phyloP scores from a whole-genome alignment of 2,329 filamentous ascomycete genomes.

The Chaetomium olivaceum region DNA sequence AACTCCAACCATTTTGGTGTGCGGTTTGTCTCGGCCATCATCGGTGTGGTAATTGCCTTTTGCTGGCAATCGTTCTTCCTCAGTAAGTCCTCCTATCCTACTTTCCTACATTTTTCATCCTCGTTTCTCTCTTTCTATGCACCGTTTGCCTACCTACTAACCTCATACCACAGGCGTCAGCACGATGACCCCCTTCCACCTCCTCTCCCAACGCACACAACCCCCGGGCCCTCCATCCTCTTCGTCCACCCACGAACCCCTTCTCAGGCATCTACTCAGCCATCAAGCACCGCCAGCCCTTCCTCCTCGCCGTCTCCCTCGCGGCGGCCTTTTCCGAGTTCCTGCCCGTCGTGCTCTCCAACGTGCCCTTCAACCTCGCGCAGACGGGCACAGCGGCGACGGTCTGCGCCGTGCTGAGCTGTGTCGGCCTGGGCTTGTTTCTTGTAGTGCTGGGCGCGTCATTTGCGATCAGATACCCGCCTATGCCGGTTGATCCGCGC shows the following conservation, averaged over 20 bases:
- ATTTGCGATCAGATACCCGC: conserved; percentile 46
- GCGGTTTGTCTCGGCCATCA: conserved; percentile 44
- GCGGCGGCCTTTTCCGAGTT: conserved; percentile 51
- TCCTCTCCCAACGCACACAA: conserved; percentile 42
- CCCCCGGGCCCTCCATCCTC: conserved; percentile 43
- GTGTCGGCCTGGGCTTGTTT: conserved; percentile 46
- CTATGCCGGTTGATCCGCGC: conserved; percentile 50
- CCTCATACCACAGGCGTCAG: conserved; percentile 45
- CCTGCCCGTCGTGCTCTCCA: conserved; percentile 52
- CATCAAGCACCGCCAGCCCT: conserved; percentile 41
- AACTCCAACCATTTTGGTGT: conserved; percentile 46
- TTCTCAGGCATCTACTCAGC: conserved; percentile 47
- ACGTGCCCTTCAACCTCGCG: conserved; percentile 49
- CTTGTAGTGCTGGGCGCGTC: conserved; percentile 43
- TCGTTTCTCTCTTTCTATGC: background rate
- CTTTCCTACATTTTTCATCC: too few species aligned
- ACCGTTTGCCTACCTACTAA: background rate
- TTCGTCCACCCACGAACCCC: conserved; percentile 46
- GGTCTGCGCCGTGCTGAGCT: conserved; percentile 44
- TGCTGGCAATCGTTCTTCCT: conserved; percentile 46
- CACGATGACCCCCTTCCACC: conserved; percentile 47
- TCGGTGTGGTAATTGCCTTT: conserved; percentile 46
- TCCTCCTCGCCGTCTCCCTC: conserved; percentile 44
- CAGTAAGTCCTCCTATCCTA: conserved; percentile 36
- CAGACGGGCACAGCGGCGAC: conserved; percentile 44